Evolutionary conservation across 306 rosid species (phyloP).

Genomic region (Luffa aegyptiaca): DNA sequence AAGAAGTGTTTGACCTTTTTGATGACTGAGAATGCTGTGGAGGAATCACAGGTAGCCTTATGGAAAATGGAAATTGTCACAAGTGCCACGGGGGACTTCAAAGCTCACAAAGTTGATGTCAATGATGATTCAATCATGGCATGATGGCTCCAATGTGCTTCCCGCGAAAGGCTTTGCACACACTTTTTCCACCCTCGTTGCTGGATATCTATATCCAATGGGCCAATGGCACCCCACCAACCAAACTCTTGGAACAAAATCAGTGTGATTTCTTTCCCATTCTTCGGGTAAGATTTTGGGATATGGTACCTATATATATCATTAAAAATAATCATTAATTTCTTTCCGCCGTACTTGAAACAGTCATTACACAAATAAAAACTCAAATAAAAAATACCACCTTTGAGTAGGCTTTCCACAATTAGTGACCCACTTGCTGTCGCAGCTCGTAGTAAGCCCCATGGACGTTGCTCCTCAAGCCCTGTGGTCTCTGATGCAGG

Average conservation of each 20-base stretch:
- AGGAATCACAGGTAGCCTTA: conserved; percentile 9
- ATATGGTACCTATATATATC: not conserved
- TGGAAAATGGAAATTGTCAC: conserved; percentile 8
- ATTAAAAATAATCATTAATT: no score
- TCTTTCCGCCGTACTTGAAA: no score
- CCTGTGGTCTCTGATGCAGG: no score
- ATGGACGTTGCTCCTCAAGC: conserved; percentile 26
- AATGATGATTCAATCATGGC: conserved; percentile 13
- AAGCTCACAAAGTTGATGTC: conserved; percentile 24
- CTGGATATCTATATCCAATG: conserved; percentile 15
- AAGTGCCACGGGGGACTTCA: conserved; percentile 6
- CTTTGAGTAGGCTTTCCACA: conserved; percentile 44
- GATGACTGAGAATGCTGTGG: not conserved
- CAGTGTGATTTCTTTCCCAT: not conserved
- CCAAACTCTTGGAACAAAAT: not conserved
- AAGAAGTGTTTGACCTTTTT: not conserved
- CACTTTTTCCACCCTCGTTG: conserved; percentile 7
- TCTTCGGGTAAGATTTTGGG: not conserved
- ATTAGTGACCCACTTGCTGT: conserved; percentile 31
- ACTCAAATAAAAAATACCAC: conserved; percentile 12
- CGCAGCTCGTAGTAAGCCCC: conserved; percentile 15
- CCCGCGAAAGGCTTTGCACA: conserved; percentile 24
- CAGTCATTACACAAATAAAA: no score
- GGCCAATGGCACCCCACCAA: conserved; percentile 18
- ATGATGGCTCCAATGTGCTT: conserved; percentile 14